Evolutionary conservation across 2,329 filamentous ascomycete genomes (phyloP).

Genomic region (Trichothecium roseum): DNA sequence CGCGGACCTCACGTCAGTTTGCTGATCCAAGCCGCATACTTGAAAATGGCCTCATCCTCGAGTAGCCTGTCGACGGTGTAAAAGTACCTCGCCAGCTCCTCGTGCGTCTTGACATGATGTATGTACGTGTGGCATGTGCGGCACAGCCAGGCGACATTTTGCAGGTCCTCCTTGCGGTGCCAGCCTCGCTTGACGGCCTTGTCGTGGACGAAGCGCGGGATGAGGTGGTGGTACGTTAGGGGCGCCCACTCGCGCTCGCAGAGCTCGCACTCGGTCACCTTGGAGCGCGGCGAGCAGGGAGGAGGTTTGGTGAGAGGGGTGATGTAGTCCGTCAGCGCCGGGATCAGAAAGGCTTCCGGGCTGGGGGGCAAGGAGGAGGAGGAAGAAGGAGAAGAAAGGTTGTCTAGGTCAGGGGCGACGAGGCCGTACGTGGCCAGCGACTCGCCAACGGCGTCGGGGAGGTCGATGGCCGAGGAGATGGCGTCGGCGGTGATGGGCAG

Average conservation of each 20-base stretch:
- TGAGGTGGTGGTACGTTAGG: slow-evolving; percentile 76
- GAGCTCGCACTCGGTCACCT: slow-evolving; percentile 54
- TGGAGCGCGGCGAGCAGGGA: slow-evolving; percentile 44
- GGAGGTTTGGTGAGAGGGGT: slow-evolving; percentile 46
- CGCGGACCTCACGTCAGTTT: slow-evolving; percentile 67
- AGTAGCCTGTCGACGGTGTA: slow-evolving; percentile 64
- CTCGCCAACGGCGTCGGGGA: slow-evolving; percentile 45
- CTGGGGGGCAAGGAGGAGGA: slow-evolving; percentile 23
- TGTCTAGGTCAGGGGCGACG: slow-evolving; percentile 26
- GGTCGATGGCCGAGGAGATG: slow-evolving; percentile 43
- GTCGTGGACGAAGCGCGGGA: slow-evolving; percentile 67
- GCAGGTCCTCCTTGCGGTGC: slow-evolving; percentile 64
- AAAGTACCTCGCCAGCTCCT: slow-evolving; percentile 64
- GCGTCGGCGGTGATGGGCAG: slow-evolving; percentile 42
- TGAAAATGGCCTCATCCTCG: slow-evolving; percentile 59
- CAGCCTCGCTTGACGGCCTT: slow-evolving; percentile 70
- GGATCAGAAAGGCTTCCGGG: slow-evolving; percentile 47
- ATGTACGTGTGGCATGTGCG: slow-evolving; percentile 76
- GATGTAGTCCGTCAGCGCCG: slow-evolving; percentile 55
- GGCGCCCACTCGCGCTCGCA: slow-evolving; percentile 66
- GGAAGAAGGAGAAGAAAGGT: slow-evolving; percentile 9
- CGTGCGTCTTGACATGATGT: slow-evolving; percentile 63
- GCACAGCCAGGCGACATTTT: slow-evolving; percentile 80
- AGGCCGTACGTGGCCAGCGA: slow-evolving; percentile 59
- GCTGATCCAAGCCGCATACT: slow-evolving; percentile 64